Conservation (phyloP, 768 basidiomycete species). For the Cantharellus anzutake region DNA sequence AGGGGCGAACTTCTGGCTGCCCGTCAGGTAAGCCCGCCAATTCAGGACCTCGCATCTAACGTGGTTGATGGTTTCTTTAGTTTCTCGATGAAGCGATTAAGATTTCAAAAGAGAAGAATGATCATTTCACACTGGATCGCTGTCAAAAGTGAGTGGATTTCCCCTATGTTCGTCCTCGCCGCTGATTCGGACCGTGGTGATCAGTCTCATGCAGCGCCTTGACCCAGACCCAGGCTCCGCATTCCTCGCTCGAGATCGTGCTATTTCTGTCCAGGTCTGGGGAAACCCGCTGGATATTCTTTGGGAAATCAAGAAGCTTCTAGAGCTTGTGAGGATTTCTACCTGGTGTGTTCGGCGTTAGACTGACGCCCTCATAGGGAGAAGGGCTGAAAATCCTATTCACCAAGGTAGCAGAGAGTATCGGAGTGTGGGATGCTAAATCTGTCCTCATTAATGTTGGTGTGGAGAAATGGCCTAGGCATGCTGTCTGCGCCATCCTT, state of each 20-base stretch:
- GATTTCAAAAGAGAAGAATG: constrained; percentile 53
- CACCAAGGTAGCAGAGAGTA: constrained; percentile 7
- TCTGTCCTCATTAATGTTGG: constrained; percentile 17
- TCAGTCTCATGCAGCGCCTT: constrained; percentile 53
- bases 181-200: neutral
- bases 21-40: constrained; percentile 30
- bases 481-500: constrained; percentile 51
- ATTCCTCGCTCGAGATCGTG: constrained; percentile 23
- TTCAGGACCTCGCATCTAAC: neutral
- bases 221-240: constrained; percentile 27
- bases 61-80: constrained; percentile 20
- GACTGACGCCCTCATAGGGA: neutral
- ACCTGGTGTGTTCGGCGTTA: neutral
- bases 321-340: constrained; percentile 24
- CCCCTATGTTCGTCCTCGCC: neutral
- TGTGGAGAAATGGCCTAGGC: constrained; percentile 37
- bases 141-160: constrained; percentile 41
- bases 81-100: constrained; percentile 57
- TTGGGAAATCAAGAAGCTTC: constrained; percentile 57
- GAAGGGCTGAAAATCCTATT: constrained; percentile 5
- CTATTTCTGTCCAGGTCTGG: constrained; percentile 61
- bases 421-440: constrained; percentile 4
- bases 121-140: constrained; percentile 54
- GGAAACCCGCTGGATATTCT: constrained; percentile 60
- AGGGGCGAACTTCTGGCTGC: constrained; percentile 49